phyloP scores from a whole-genome alignment of 2,329 filamentous ascomycete species.

The Seiridium unicorne region DNA sequence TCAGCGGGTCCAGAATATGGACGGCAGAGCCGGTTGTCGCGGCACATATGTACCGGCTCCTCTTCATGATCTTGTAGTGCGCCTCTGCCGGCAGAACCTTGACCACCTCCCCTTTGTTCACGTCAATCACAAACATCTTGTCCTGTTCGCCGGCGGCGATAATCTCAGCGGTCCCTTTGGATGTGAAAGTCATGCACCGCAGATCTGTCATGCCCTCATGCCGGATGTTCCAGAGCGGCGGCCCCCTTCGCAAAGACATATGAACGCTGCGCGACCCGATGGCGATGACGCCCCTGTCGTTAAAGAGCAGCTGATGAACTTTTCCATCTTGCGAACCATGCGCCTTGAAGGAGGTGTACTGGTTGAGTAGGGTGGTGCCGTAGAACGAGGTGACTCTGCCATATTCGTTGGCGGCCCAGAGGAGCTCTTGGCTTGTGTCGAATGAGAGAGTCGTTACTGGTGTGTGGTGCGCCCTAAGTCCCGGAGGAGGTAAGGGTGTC shows the following conservation, averaged over 20 bases:
- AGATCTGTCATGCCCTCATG: constrained; percentile 80
- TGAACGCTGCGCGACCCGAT: constrained; percentile 82
- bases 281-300: constrained; percentile 86
- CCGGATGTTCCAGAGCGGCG: constrained; percentile 85
- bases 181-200: constrained; percentile 93
- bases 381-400: constrained; percentile 88
- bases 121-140: constrained; percentile 75
- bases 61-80: constrained; percentile 90
- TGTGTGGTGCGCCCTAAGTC: constrained; percentile 66
- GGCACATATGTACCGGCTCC: constrained; percentile 86
- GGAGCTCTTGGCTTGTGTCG: constrained; percentile 81
- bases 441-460: constrained; percentile 81
- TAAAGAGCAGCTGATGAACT: constrained; percentile 86
- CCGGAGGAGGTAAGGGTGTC: constrained; percentile 76
- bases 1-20: constrained; percentile 79
- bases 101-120: constrained; percentile 68
- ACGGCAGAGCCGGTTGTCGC: constrained; percentile 81
- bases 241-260: constrained; percentile 79
- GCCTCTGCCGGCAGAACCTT: constrained; percentile 71
- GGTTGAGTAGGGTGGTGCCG: constrained; percentile 71
- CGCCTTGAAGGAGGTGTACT: constrained; percentile 86
- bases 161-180: constrained; percentile 78
- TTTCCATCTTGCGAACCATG: constrained; percentile 72
- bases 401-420: constrained; percentile 92
- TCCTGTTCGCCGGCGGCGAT: constrained; percentile 85